phyloP scores from a whole-genome alignment of 306 rosid genomes.

The Benincasa hispida region DNA sequence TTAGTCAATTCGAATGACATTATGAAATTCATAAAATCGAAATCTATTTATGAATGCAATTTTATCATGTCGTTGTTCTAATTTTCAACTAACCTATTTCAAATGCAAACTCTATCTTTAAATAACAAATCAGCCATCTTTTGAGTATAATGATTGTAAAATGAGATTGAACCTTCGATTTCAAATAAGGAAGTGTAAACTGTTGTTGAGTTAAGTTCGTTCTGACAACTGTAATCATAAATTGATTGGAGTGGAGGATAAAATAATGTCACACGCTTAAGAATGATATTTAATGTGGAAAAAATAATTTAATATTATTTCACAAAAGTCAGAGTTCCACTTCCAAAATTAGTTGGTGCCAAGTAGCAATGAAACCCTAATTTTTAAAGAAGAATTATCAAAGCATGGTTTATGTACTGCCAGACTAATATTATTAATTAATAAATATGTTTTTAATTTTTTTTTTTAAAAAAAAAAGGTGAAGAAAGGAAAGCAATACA shows the following conservation, averaged over 20 bases:
- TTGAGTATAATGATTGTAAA: too few species aligned
- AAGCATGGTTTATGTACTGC: neutral
- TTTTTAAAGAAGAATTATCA: neutral
- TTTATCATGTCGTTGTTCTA: too few species aligned
- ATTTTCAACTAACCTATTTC: too few species aligned
- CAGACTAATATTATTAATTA: neutral
- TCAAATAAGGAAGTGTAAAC: too few species aligned
- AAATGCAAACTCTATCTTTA: too few species aligned
- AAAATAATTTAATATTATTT: neutral
- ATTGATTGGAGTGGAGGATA: neutral
- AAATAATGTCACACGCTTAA: neutral
- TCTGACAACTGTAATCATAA: neutral
- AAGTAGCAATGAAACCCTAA: neutral
- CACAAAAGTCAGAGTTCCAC: neutral
- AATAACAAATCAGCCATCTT: too few species aligned
- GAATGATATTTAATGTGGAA: neutral
- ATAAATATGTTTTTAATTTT: neutral
- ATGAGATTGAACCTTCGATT: too few species aligned
- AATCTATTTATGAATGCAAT: too few species aligned
- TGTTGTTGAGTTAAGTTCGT: too few species aligned
- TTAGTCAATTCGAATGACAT: too few species aligned
- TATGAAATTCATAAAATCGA: too few species aligned
- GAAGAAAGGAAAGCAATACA: neutral
- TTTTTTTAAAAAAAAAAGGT: too few species aligned
- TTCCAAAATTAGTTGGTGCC: conserved; percentile 6